Conservation (phyloP, 1,139 yeast genomes). For the Blastobotrys malaysiensis region DNA sequence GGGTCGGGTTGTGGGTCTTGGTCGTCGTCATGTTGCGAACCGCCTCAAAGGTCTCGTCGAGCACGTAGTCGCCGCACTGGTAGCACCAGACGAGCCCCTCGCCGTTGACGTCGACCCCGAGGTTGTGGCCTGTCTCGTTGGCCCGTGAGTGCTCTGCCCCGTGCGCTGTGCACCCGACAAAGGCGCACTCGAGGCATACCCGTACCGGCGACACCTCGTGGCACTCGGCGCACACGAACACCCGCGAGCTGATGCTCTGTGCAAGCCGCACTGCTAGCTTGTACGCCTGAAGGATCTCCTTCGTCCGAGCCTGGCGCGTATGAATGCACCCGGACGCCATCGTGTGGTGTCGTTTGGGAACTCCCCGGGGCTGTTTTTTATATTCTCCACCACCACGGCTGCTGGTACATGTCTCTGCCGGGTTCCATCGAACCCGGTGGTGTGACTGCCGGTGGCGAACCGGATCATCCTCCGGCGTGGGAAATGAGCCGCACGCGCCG, state of each 20-base stretch:
- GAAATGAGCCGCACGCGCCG: no score
- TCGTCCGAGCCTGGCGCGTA: constrained; percentile 13
- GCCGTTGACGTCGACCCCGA: constrained; percentile 43
- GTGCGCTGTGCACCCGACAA: constrained; percentile 61
- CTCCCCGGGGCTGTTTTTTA: background rate
- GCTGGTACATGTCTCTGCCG: no score
- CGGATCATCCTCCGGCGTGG: no score
- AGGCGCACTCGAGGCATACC: constrained; percentile 80
- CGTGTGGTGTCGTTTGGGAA: background rate
- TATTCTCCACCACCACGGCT: no score
- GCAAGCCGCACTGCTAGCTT: constrained; percentile 21
- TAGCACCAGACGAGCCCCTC: constrained; percentile 51
- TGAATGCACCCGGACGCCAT: constrained; percentile 16
- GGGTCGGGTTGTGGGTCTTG: constrained; percentile 13
- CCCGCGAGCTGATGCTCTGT: constrained; percentile 7
- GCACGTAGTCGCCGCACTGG: constrained; percentile 67
- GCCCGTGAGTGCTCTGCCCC: constrained; percentile 55
- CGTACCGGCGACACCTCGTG: constrained; percentile 7
- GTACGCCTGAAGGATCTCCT: constrained; percentile 16
- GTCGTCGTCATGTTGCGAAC: constrained; percentile 29
- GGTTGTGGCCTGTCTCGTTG: constrained; percentile 51
- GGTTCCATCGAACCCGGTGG: no score
- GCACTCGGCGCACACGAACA: constrained; percentile 9
- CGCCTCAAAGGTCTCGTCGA: constrained; percentile 54
- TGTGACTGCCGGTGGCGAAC: no score